phyloP scores from a whole-genome alignment of 2,329 filamentous ascomycete genomes.

The Coniochaeta prunicola region DNA sequence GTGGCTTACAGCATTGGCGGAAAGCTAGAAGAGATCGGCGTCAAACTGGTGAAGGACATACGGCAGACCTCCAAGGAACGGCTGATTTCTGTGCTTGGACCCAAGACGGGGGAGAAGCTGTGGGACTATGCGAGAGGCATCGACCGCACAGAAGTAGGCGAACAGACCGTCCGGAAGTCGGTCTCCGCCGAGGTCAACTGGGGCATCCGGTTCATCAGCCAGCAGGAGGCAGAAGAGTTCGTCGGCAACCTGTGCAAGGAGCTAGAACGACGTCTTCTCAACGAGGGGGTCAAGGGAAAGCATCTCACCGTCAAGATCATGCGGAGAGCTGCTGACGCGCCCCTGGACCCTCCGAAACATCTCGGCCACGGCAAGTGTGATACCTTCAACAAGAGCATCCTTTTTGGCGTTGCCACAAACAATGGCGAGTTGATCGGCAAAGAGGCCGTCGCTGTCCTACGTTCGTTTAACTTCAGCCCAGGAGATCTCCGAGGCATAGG shows the following conservation, averaged over 20 bases:
- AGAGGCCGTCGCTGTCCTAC: constrained; percentile 78
- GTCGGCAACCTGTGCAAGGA: constrained; percentile 79
- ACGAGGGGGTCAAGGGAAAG: constrained; percentile 79
- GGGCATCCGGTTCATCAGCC: constrained; percentile 91
- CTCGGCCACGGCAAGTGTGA: constrained; percentile 94
- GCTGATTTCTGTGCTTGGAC: constrained; percentile 66
- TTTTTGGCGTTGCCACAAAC: constrained; percentile 80
- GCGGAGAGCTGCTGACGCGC: constrained; percentile 77
- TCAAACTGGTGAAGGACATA: constrained; percentile 78
- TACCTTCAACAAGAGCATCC: constrained; percentile 79
- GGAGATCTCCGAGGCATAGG: constrained; percentile 91
- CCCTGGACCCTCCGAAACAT: constrained; percentile 86
- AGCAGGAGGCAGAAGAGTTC: constrained; percentile 91
- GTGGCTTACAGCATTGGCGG: constrained; percentile 86
- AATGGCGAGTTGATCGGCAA: constrained; percentile 63
- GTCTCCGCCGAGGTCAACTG: constrained; percentile 97
- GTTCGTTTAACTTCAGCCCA: constrained; percentile 74
- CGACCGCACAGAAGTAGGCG: constrained; percentile 77
- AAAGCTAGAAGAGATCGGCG: constrained; percentile 80
- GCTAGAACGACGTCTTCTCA: constrained; percentile 69
- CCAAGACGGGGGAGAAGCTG: constrained; percentile 86
- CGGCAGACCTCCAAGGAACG: constrained; percentile 69
- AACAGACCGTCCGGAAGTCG: constrained; percentile 80
- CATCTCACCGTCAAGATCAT: constrained; percentile 94
- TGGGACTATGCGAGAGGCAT: constrained; percentile 88